Base-by-base conservation (phyloP, 108 stramenopile species). In the Cyclotella baltica region DNA sequence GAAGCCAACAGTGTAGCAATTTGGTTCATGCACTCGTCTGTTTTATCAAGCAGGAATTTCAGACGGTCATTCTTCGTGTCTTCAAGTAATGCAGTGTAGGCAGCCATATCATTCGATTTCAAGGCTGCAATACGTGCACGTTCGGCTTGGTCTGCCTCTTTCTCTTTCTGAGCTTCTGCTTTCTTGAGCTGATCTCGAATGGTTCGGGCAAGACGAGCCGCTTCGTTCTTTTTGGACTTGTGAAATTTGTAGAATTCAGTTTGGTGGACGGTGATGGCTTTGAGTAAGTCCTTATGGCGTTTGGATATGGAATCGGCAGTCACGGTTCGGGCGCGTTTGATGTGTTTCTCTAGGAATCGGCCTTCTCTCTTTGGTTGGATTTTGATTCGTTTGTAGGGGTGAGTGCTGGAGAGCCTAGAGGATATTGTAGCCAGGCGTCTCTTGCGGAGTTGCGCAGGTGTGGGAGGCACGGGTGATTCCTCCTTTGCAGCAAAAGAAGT, bases 11-110 rank as follows among this genome's bases (percentile, higher is more conserved):
- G 62, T 11, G 76, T 81, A 1, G 92, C 91, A 73, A 96, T 96
- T 64, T 92, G 91, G 33, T 86, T 83, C 81, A 96, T 88, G 62
- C 85, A 88, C 50, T 88, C 85, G 57, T 96, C 94, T 0, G 92
- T 96, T 80, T 92, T 93, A 73, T 93, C 91, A 75, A 92, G 73
- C 50, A 96, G 81, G 64, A 88, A 96, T 72, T 93, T 86, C 22
- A 96, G 66, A 65, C 94, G 87, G 13, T 96, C 94, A 72, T 92
- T 93, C 78, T 90, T 91, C 10, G 91, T 93, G 47, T 92, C 92
- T 77, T 93, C 90, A 22, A 96, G 74, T 2, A 96, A 78, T 36
- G 88, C 88, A 11, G 88, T 91, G 76, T 96, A 96, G 1, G 91
- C 94, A 37, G 88, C 78, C 91, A 96, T 96, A 76, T 96, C 94